Base-by-base conservation (phyloP, 441 rosid genomes). In the Populus hybrid region DNA sequence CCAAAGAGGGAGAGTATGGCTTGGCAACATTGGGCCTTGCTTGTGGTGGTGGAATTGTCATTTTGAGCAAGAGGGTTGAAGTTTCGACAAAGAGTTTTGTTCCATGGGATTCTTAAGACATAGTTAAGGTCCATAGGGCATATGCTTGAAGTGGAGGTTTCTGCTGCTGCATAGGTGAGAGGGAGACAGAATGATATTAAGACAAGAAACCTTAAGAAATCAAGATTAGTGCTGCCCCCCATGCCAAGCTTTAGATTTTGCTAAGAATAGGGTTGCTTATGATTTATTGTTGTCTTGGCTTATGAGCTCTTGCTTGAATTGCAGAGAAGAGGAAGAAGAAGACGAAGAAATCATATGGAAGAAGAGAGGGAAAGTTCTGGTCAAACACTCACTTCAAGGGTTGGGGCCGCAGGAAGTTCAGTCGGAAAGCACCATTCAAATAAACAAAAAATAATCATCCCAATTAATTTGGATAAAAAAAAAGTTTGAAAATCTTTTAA, bases 81-180 rank as follows among this genome's bases (percentile, higher is more conserved):
- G 71, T 71, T 82, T 8, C 12, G 79, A 76, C 97, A 95, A 28
- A 67, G 73, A 0, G 91, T 84, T 8, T 82, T 81, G 89, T 92
- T 90, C 98, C 97, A 93, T 46, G 90, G 95, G 85, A 93, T 81
- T 76, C 77, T 86, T 2, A 78, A 67, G 23, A 90, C 91, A 70
- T 91, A 92, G 73, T 67, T 82, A 78, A 93, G 89, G 80, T 90
- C 90, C 79, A 93, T 59, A 12, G 98, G 97, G 70, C 98, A 94
- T 20, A 82, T 54, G 76, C 14, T 46, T 46, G 57, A 14, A 46
- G 2, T 64, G 68, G 70, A 20, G 21, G 57, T 10, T 18, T 18
- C 35, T 26, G 78, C 74, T 14, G 57, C 57, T 46, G 57, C 78
- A 30, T 9, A 12, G 21, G 68, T 28, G 75, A 76, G 71, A 28